These are phyloP conservation scores for Spathaspora gorwiae DNA, from an alignment of 805 yeast genomes.

Conservation along the genomic window DNA sequence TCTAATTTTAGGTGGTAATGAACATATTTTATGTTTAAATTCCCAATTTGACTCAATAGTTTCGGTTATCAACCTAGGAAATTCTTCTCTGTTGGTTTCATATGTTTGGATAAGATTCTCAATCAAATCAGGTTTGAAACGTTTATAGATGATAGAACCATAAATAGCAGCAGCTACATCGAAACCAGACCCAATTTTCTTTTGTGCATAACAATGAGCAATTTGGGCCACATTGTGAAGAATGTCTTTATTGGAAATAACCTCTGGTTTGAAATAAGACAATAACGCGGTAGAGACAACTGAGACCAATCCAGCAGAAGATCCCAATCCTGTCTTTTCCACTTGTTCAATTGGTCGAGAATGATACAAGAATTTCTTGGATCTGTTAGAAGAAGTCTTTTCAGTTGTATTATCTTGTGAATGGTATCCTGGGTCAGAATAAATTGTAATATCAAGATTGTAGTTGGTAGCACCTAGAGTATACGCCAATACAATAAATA, in stretches of 20 bases:
- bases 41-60: conserved; percentile 57
- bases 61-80: conserved; percentile 16
- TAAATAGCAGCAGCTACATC: conserved; percentile 94
- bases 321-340: conserved; percentile 92
- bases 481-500: conserved; percentile 54
- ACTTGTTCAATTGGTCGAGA: conserved; percentile 57
- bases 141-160: conserved; percentile 78
- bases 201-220: conserved; percentile 91
- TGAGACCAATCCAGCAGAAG: conserved; percentile 90
- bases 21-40: conserved; percentile 48
- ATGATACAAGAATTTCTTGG: conserved; percentile 57
- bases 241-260: conserved; percentile 10
- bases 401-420: conserved; percentile 53
- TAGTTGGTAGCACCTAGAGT: conserved; percentile 29
- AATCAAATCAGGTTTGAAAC: conserved; percentile 62
- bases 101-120: conserved; percentile 22
- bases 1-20: conserved; percentile 64
- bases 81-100: conserved; percentile 12
- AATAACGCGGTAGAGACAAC: conserved; percentile 70
- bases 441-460: conserved; percentile 52
- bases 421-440: conserved; percentile 86
- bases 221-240: conserved; percentile 84
- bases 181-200: conserved; percentile 94
- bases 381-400: conserved; percentile 31
- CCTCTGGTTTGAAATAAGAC: conserved; percentile 34